A percentile compares a stretch with the other conserved stretches of the same genome.
phyloP scores from a whole-genome alignment of 1,139 yeast species.

The Kurtzmaniella quercitrusa region DNA sequence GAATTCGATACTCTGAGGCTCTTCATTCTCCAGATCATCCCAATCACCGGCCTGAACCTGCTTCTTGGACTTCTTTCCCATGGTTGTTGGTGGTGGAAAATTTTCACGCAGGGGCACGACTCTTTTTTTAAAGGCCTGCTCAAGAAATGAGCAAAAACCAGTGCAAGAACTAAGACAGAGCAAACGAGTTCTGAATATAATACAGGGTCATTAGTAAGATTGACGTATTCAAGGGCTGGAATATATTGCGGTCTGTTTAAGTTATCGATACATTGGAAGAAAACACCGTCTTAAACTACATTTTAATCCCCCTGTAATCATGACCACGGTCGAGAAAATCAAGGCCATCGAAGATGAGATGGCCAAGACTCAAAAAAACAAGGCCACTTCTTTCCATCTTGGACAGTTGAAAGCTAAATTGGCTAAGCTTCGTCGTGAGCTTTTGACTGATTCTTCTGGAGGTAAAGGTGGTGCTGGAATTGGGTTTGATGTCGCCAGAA shows the following conservation, averaged over 20 bases:
- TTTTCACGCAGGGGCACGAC: constrained; percentile 4
- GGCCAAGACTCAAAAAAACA: constrained; percentile 94
- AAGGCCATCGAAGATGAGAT: constrained; percentile 92
- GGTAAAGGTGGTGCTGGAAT: constrained; percentile 86
- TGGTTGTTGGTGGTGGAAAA: constrained; percentile 11
- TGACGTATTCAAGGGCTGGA: too few relatives aligned
- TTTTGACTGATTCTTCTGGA: constrained; percentile 72
- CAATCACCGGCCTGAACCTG: constrained; percentile 39
- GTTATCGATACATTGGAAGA: too few relatives aligned
- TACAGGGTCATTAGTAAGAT: too few relatives aligned
- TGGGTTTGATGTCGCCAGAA: constrained; percentile 96
- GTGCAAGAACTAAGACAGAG: too few relatives aligned
- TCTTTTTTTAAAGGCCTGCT: neutral
- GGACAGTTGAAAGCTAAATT: constrained; percentile 95
- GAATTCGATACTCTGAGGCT: constrained; percentile 56
- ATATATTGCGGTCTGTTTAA: too few relatives aligned
- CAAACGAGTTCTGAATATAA: too few relatives aligned
- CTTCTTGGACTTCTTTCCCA: constrained; percentile 55
- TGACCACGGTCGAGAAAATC: constrained; percentile 87
- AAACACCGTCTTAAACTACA: too few relatives aligned
- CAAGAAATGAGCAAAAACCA: neutral
- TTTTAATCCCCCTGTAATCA: constrained; percentile 16
- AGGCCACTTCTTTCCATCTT: constrained; percentile 92
- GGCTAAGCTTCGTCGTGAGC: constrained; percentile 90
- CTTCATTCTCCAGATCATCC: constrained; percentile 56